Percentiles rank a stretch among this genome's conserved stretches.
phyloP scores from a whole-genome alignment of 805 yeast species.

The Wickerhamomyces chambardii region DNA sequence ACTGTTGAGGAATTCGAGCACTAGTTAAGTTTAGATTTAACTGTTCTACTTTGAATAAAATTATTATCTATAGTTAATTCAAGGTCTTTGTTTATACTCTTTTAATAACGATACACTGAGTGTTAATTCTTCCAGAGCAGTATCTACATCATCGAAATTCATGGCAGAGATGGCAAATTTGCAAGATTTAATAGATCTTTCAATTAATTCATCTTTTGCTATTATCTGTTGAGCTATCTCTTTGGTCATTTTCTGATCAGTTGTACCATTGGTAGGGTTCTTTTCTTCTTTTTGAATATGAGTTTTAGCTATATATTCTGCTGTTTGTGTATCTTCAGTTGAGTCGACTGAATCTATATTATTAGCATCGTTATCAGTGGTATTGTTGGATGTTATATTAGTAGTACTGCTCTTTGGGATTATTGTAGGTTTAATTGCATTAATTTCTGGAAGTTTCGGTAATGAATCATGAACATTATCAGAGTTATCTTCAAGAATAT shows the following conservation, averaged over 20 bases:
- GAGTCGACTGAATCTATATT: background rate
- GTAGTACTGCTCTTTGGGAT: no score
- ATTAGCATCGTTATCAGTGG: background rate
- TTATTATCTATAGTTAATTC: no score
- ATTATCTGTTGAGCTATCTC: slow-evolving; percentile 18
- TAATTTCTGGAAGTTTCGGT: background rate
- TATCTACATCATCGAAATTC: slow-evolving; percentile 57
- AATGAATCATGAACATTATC: background rate
- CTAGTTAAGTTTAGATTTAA: no score
- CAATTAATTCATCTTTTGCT: slow-evolving; percentile 24
- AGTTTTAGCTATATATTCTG: slow-evolving; percentile 1
- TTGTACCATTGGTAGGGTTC: background rate
- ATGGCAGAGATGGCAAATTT: slow-evolving; percentile 68
- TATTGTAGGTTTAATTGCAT: no score
- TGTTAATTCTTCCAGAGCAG: slow-evolving; percentile 31
- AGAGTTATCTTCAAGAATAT: slow-evolving; percentile 1
- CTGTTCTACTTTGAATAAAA: no score
- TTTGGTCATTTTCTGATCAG: slow-evolving; percentile 1
- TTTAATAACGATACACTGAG: background rate
- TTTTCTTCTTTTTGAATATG: background rate
- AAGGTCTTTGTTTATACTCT: background rate
- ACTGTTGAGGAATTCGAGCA: no score
- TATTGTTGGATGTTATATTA: no score
- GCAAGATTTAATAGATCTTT: slow-evolving; percentile 51
- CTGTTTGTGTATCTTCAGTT: background rate